A percentile compares a stretch with the other conserved stretches of the same genome.
These are phyloP conservation scores for Schoenoplectus triqueter DNA, from an alignment of 202 grass and related monocot species.

Conservation along the genomic window DNA sequence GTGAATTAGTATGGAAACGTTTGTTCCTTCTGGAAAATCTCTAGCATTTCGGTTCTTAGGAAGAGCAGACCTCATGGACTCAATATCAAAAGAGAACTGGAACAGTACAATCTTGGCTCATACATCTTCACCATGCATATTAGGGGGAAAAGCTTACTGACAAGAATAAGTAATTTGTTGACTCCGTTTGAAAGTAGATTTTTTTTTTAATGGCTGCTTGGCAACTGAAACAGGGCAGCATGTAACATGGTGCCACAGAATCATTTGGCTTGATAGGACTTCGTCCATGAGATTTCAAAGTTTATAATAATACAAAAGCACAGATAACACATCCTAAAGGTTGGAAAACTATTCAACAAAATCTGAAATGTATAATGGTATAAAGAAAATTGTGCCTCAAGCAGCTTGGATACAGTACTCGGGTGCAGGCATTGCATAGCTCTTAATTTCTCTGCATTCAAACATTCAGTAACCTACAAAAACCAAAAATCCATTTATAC, in stretches of 20 bases:
- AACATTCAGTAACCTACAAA: slow-evolving; percentile 44
- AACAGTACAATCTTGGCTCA: background rate
- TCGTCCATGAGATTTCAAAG: background rate
- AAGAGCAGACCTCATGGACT: background rate
- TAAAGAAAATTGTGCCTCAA: slow-evolving; percentile 39
- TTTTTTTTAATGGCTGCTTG: background rate
- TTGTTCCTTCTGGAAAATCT: background rate
- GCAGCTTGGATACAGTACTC: slow-evolving; percentile 42
- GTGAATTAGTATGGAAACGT: background rate
- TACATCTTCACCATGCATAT: background rate
- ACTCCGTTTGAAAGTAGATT: background rate
- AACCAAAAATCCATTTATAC: slow-evolving; percentile 17
- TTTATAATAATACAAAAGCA: slow-evolving; percentile 2
- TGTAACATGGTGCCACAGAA: background rate
- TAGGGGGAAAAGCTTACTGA: background rate
- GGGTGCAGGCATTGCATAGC: slow-evolving; percentile 47
- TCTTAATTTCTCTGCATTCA: slow-evolving; percentile 44
- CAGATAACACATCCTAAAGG: slow-evolving; percentile 13
- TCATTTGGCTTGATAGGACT: background rate
- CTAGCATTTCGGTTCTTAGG: background rate
- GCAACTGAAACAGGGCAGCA: background rate
- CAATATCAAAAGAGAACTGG: background rate
- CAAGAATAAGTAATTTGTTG: background rate
- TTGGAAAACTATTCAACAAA: background rate
- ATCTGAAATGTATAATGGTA: background rate